phyloP scores from a whole-genome alignment of 2,329 filamentous ascomycete genomes.

The Neonectria magnoliae region DNA sequence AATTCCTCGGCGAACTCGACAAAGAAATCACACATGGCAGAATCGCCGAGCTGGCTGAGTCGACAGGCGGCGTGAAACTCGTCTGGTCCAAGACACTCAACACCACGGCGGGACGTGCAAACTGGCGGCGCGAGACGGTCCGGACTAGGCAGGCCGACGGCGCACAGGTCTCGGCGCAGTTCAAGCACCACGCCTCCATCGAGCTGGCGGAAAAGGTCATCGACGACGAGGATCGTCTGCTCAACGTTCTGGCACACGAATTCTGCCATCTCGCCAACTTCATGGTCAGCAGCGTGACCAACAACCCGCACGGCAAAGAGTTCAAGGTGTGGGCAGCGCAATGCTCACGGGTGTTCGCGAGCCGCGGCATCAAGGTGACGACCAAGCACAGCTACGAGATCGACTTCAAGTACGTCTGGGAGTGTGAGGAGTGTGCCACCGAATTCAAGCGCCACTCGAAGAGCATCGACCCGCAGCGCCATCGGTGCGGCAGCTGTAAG shows the following conservation, averaged over 20 bases:
- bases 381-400: constrained; percentile 92
- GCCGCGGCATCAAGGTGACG: constrained; percentile 78
- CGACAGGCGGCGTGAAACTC: constrained; percentile 76
- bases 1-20: constrained; percentile 78
- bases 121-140: constrained; percentile 72
- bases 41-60: constrained; percentile 65
- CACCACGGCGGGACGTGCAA: constrained; percentile 80
- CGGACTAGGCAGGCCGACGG: constrained; percentile 45
- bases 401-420: constrained; percentile 92
- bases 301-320: constrained; percentile 82
- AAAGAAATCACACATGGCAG: constrained; percentile 67
- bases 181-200: constrained; percentile 76
- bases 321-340: constrained; percentile 80
- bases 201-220: constrained; percentile 92
- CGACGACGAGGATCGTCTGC: constrained; percentile 76
- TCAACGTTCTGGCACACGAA: constrained; percentile 95
- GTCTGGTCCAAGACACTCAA: constrained; percentile 82
- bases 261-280: constrained; percentile 96
- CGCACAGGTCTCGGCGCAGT: constrained; percentile 41
- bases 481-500: constrained; percentile 83
- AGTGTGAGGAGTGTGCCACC: constrained; percentile 73
- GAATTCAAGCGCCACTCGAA: constrained; percentile 87
- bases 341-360: constrained; percentile 65
- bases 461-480: constrained; percentile 78
- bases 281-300: constrained; percentile 80